Evolutionary conservation across 2,329 filamentous ascomycete genomes (phyloP), one percentile per base, ranked within the genome.

Genomic region (Paecilomyces dactylethromorphus): DNA sequence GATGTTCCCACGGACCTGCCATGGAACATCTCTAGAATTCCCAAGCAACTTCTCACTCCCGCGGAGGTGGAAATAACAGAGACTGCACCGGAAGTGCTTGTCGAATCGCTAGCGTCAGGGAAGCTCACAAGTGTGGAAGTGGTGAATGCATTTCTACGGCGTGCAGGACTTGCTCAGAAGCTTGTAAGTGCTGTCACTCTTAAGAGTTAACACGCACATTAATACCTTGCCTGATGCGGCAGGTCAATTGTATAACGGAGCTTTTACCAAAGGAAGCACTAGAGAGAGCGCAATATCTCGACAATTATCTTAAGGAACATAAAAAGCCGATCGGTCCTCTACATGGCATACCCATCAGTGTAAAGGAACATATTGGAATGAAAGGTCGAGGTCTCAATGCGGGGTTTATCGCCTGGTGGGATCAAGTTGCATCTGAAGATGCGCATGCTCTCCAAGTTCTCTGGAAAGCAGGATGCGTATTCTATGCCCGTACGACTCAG

Each of bases 151-250:
- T 86, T 85, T 66, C 70, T 85, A 51, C 74, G 81, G 52, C 73
- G 84, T 49, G 84, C 84, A 26, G 81, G 69, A 3, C 67, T 86
- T 21, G 82, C 83, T 1, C 80, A 82, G 61, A 77, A 76, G 63
- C 70, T 82, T 54, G 76, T 79, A 61, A 52, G 63, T 60, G 54
- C 56, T 7, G 15, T 21, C 29, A 6, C 11, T 13, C 12, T 10
- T 81, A 83, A 63, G 81, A 83, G 67, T 35, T n/a, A 26, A 26
- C 33, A 33, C 29, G 13, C 21, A 51, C 53, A 29, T 35, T 62
- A 31, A 49, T 45, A 26, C 55, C 45, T 12, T 18, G 21, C 12
- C 45, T 15, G n/a, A 26, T 29, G 61, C 83, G 61, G 79, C 81
- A 70, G 82, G 80, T 70, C 18, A 71, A 70, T 55, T 81, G 78